Evolutionary conservation across 768 basidiomycete species (phyloP).

Genomic region (Leccinum broughii): DNA sequence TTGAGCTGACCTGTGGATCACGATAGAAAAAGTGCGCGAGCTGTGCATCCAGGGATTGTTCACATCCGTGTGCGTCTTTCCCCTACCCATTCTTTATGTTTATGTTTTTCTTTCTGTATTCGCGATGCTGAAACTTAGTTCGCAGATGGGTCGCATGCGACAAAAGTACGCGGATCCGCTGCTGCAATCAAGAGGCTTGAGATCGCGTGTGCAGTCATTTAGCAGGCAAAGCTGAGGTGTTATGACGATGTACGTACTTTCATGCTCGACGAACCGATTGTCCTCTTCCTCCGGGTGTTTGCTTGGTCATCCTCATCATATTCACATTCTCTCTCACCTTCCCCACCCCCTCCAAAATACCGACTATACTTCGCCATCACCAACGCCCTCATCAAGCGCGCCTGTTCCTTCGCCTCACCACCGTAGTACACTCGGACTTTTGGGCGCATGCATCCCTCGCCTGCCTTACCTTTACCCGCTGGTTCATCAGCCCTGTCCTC

Average conservation of each 20-base stretch:
- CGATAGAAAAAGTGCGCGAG: too few species aligned
- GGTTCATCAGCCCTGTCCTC: conserved; percentile 87
- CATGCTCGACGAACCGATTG: conserved; percentile 28
- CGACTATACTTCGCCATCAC: conserved; percentile 73
- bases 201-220: too few species aligned
- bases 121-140: too few species aligned
- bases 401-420: conserved; percentile 73
- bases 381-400: conserved; percentile 83
- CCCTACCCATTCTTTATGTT: too few species aligned
- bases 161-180: too few species aligned
- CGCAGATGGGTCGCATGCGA: too few species aligned
- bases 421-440: conserved; percentile 39
- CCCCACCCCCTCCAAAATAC: conserved; percentile 64
- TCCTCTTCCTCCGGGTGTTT: conserved; percentile 59
- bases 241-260: conserved; percentile 20
- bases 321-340: conserved; percentile 61
- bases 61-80: too few species aligned
- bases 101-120: too few species aligned
- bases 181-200: too few species aligned
- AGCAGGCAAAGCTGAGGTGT: neutral
- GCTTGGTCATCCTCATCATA: conserved; percentile 61
- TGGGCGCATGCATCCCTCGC: conserved; percentile 56
- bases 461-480: conserved; percentile 76
- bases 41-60: too few species aligned
- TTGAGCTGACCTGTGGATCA: too few species aligned